Evolutionary conservation across 371 early-diverging fungal species (phyloP), one percentile per base, ranked within the genome.

Genomic region (Dinochytrium kinnereticum): DNA sequence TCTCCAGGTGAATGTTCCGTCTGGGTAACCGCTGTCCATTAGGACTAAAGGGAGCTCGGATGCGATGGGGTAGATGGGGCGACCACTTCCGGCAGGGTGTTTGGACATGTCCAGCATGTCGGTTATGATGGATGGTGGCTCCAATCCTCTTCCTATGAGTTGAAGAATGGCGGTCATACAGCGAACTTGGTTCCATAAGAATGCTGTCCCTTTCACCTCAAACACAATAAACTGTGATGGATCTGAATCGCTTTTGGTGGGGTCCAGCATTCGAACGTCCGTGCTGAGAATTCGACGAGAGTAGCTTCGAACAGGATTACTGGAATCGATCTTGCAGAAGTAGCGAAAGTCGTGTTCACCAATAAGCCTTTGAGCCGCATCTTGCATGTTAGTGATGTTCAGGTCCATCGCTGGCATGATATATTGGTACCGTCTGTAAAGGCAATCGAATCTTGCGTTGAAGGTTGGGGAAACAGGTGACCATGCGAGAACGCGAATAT

Each of bases 171-270:
- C 91, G 92, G 96, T 94, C 89, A 98, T 96, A 80, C 94, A 96
- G 49, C 98, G 92, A 38, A 98, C 96, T 82, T 97, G 98, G 84
- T 98, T 98, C 96, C 96, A 98, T 50, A 98, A 81, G 70, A 98
- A 98, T 19, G 97, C 96, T 0, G 91, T 90, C 24, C 96, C 96
- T 24, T 75, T 78, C 40, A 85, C 78, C 34, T 75, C 75, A 71
- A 82, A 83, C 17, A 80, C 82, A 39, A 77, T 66, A 55, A 82
- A 75, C 0, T 53, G 30, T 1, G 65, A 67, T 33, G 73, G 50
- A 28, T 59, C 61, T 13, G 26, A 53, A 24, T 53, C 26, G 26
- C 5, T 53, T 13, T 44, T 21, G 10, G 10, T 21, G 21, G 13
- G 49, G 49, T 64, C 72, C 13, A 81, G 57, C 38, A 88, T 87